A percentile compares a stretch with the other conserved stretches of the same genome.
Evolutionary conservation across 2,329 filamentous ascomycete species (phyloP).

Genomic region (Thielaviopsis euricoi): DNA sequence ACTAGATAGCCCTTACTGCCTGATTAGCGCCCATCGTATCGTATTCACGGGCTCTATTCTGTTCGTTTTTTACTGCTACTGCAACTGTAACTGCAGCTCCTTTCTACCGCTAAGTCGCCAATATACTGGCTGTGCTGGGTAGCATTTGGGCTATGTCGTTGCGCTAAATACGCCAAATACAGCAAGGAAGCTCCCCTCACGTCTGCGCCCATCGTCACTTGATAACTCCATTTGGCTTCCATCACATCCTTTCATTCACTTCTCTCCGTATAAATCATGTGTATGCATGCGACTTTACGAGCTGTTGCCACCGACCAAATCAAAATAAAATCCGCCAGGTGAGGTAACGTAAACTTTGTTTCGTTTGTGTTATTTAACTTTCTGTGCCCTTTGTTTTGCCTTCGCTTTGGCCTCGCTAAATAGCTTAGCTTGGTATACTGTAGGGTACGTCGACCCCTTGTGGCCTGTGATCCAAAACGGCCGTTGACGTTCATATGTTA

Average conservation of each 20-base stretch:
- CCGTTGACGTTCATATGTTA: background rate
- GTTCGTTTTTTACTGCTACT: background rate
- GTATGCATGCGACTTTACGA: background rate
- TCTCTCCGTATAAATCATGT: background rate
- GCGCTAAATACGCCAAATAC: no score
- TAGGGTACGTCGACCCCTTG: no score
- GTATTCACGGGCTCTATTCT: background rate
- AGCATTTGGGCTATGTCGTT: no score
- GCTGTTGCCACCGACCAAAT: background rate
- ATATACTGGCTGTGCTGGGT: no score
- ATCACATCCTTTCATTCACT: background rate
- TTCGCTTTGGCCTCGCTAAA: background rate
- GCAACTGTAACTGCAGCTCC: background rate
- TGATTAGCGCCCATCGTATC: background rate
- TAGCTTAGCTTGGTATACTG: no score
- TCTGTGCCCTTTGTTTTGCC: background rate
- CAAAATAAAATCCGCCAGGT: no score
- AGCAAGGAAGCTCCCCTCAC: background rate
- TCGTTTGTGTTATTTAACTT: background rate
- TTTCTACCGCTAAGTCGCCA: background rate
- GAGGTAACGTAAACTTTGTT: background rate
- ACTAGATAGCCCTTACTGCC: background rate
- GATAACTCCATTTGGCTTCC: background rate
- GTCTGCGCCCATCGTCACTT: background rate
- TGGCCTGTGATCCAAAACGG: background rate